Evolutionary conservation across 2,329 filamentous ascomycete species (phyloP), one percentile per base, ranked within the genome.

Genomic region (Massarina eburnea): DNA sequence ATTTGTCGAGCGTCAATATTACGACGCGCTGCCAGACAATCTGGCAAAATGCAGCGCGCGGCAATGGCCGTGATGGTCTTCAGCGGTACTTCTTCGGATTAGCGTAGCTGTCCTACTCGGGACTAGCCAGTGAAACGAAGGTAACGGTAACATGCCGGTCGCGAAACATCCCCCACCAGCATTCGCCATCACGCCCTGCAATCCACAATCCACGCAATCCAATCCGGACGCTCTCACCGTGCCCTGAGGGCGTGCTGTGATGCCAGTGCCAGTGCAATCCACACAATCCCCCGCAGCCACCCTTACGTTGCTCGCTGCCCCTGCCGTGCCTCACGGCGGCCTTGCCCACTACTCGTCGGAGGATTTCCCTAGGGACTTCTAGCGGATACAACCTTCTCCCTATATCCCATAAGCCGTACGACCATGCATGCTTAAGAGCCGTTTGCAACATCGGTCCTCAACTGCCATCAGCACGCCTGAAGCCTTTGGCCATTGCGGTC

Each of bases 311-410:
- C 49, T 32, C 39, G 49, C 52, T 62, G 59, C 35, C 41, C 48
- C 52, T 62, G 62, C 62, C 56, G 61, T 57, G 58, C 59, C 60
- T 59, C 57, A 55, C 46, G 45, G 43, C n/a, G 33, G 52, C 46
- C 45, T 52, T 48, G 49, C 51, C 51, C 57, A 54, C 55, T 51
- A 58, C 46, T 50, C 51, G 46, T 56, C 60, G 61, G 57, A 61
- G 55, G 47, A 62, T 61, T 64, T 58, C 42, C 52, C 59, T 57
- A 54, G 45, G 59, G 47, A 57, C 56, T 55, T 55, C 41, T 68
- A 68, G 66, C 61, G 62, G 62, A 71, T 71, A 68, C 61, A 67
- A 71, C 68, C 64, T 58, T 66, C 59, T 64, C 58, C 39, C 55
- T 50, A 59, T 62, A 52, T 58, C 54, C 61, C 57, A 55, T 59